Evolutionary conservation across 2,329 filamentous ascomycete species (phyloP), one percentile per base, ranked within the genome.

Genomic region (Trichoderma asperellum): DNA sequence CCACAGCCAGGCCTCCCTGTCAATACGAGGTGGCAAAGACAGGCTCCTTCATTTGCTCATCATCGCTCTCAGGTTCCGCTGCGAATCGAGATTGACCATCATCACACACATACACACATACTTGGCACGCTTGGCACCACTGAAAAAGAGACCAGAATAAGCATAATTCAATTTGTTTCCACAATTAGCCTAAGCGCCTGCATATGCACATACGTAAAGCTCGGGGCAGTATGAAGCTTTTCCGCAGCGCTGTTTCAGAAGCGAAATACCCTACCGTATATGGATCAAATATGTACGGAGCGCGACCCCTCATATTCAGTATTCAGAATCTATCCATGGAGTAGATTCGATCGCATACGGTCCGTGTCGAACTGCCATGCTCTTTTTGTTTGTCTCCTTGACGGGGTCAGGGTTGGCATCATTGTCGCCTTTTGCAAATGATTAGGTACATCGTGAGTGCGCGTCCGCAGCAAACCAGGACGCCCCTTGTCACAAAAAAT

Each of bases 1-100:
- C 52, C 37, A 43, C 24, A 34, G 27, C 37, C n/a, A 18, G 24
- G 18, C 18, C 27, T 56, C 37, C 35, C 12, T 47, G 27, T 35
- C 18, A 43, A 66, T 49, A 66, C 55, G 64, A 67, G 40, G 55
- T 67, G 64, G 64, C 64, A 67, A 67, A 67, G 52, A 37, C 40
- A 59, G 58, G 64, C 55, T 43, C 52, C 58, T 29, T 52, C 55
- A 43, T 58, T 58, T 57, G 53, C 53, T 47, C 35, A 57, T 37
- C 10, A n/a, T 16, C 16, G 52, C 27, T 40, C 37, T n/a, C 52
- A 11, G 27, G 64, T 37, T 53, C 62, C 53, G 62, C 37, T 58
- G 37, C n/a, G 35, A 49, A 67, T 67, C 64, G 64, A 67, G 64
- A 59, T 67, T 43, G 53, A 27, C 14, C 18, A 49, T 43, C 37